Base-by-base conservation (phyloP, 2,329 filamentous ascomycete genomes). In the Penicillium sp. region DNA sequence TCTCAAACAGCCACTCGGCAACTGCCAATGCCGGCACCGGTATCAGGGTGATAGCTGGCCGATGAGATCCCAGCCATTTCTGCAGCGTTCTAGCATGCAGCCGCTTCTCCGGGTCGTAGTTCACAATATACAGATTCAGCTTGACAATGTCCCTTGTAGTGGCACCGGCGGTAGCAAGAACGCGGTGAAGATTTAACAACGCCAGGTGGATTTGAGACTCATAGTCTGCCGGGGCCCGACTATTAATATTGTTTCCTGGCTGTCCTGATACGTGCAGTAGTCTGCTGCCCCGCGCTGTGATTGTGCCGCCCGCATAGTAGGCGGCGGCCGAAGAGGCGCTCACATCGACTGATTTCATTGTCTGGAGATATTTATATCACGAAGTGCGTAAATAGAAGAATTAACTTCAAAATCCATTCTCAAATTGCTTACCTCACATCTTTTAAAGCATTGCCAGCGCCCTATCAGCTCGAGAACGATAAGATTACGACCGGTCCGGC, bases 1-100 rank as follows among this genome's bases (percentile, higher is more conserved):
- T 67, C 66, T 78, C 74, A 59, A 79, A 73, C 6, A 76, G 63
- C 64, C 68, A 74, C 3, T 61, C 62, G 5, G 74, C 65, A 1
- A 65, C 60, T 0, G 75, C 75, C 14, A 79, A 65, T 38, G 66
- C 59, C 1, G 66, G 61, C 16, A 78, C 74, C 6, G 76, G 74
- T 0, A 77, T 67, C 14, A 78, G 62, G 1, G 73, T 77, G 23
- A 71, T 73, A 23, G 71, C 70, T 0, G 75, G 75, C 11, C 73
- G 68, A 61, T 76, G 74, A 9, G 65, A 63, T 5, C 60, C 60
- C 26, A 77, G 62, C 59, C 75, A 77, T 2, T 42, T 30, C 21
- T 42, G n/a, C 5, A 42, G 11, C 2, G 38, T 24, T 26, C 35
- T n/a, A 7, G 20, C 23, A 50, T 49, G 45, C 21, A 16, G 24